Evolutionary conservation across 148 eudicot species (phyloP), one percentile per base, ranked within the genome.

Genomic region (Polygonum aviculare): DNA sequence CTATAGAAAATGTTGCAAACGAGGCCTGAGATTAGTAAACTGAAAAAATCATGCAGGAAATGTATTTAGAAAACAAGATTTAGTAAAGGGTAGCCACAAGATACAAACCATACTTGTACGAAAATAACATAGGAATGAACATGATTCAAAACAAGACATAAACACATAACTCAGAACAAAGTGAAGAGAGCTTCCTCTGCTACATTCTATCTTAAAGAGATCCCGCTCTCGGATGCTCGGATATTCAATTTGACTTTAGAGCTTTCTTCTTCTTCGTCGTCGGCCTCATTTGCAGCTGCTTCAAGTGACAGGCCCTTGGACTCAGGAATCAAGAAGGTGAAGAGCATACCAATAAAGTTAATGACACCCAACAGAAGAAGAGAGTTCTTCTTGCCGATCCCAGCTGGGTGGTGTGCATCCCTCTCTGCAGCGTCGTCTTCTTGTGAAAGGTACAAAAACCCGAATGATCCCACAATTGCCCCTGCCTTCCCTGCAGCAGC

Each of bases 401-500:
- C 84, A 11, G 79, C 70, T 0, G 84, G 81, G 73, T 76, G 79
- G 6, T 80, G 79, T 4, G 18, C 70, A 3, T 76, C 69, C 40
- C 81, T 82, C 71, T 72, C 76, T 1, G 77, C 18, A 0, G 70
- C 76, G 10, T 82, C 79, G 33, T 49, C 26, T 0, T 76, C 81
- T 72, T 82, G 84, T 1, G 84, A 78, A 7, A 75, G 62, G 77
- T 82, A 82, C 38, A 82, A 38, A 47, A 79, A 82, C 38, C 84
- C 84, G 14, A 82, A 82, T 7, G 81, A 80, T 18, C 84, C 84
- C 0, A 82, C 52, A 2, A 82, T 82, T 1, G 84, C 84, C 33
- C 84, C 84, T 0, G 84, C 84, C 35, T 79, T 82, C 21, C 84
- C 82, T 14, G 79, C 45, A 2, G 81, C 84, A 0, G 81, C 79